These are phyloP conservation scores for Trichopus zeylanicus DNA, from an alignment of 116 monocot species.

Conservation along the genomic window DNA sequence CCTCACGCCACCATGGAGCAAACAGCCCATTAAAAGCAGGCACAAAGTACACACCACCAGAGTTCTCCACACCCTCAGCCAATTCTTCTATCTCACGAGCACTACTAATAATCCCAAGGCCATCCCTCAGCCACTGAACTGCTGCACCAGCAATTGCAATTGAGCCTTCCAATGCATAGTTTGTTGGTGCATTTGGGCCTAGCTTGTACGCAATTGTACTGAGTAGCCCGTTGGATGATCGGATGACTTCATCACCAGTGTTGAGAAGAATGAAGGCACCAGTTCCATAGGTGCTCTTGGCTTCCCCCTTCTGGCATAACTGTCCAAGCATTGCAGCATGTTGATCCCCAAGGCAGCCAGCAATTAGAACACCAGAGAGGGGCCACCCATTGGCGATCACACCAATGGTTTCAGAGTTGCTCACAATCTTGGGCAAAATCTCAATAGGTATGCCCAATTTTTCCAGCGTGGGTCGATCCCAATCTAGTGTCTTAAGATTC, in stretches of 20 bases:
- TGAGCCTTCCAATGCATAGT: conserved; percentile 88
- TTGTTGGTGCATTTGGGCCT: conserved; percentile 44
- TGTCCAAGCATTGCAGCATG: conserved; percentile 94
- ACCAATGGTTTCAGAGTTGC: conserved; percentile 66
- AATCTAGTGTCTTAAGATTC: conserved; percentile 73
- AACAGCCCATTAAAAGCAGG: conserved; percentile 93
- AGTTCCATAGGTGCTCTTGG: conserved; percentile 92
- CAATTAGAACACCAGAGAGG: conserved; percentile 58
- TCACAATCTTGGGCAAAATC: conserved; percentile 78
- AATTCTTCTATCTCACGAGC: conserved; percentile 59
- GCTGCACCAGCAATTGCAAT: conserved; percentile 94
- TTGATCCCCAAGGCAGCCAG: conserved; percentile 86
- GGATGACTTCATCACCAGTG: conserved; percentile 55
- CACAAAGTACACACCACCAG: conserved; percentile 88
- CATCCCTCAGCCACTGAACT: conserved; percentile 93
- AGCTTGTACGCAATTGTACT: conserved; percentile 80
- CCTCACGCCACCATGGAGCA: conserved; percentile 95
- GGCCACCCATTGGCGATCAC: conserved; percentile 71
- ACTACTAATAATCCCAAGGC: conserved; percentile 57
- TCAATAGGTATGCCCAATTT: conserved; percentile 43
- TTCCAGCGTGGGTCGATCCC: conserved; percentile 70
- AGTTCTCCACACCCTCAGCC: conserved; percentile 56
- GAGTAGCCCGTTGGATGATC: conserved; percentile 59
- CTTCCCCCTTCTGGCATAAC: conserved; percentile 66
- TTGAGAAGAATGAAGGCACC: conserved; percentile 91